A percentile compares a stretch with the other conserved stretches of the same genome.
Conservation (phyloP, 2,329 filamentous ascomycete species). For the Didymellaceae sp. region DNA sequence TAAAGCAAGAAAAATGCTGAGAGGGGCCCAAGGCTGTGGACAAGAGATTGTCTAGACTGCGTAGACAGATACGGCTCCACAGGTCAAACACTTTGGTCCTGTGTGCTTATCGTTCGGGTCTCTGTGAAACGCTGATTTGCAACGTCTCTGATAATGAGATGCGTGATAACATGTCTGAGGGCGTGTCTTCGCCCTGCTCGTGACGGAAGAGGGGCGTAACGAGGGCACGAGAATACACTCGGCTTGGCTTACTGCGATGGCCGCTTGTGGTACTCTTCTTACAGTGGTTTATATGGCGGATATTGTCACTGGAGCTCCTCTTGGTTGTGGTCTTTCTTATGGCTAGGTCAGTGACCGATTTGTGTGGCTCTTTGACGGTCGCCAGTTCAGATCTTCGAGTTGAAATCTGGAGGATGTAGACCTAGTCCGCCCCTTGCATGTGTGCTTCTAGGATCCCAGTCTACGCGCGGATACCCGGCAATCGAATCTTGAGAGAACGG, state of each 20-base stretch:
- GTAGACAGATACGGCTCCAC: neutral
- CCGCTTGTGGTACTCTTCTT: too few relatives aligned
- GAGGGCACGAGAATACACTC: too few relatives aligned
- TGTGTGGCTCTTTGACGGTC: too few relatives aligned
- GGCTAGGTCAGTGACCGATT: too few relatives aligned
- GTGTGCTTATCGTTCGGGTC: neutral
- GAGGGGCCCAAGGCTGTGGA: constrained; percentile 8
- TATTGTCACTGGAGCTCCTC: too few relatives aligned
- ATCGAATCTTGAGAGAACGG: constrained; percentile 39
- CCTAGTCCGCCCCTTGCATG: constrained; percentile 50
- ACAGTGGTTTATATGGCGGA: too few relatives aligned
- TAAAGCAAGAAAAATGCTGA: neutral
- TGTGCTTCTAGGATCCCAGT: constrained; percentile 47
- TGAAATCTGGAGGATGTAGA: constrained; percentile 45
- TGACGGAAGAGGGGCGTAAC: neutral
- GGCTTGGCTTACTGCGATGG: too few relatives aligned
- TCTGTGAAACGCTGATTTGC: neutral
- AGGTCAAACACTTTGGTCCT: constrained; percentile 18
- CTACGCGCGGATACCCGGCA: constrained; percentile 26
- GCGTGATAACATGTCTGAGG: too few relatives aligned
- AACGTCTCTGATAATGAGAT: too few relatives aligned
- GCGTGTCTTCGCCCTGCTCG: too few relatives aligned
- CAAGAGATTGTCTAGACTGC: neutral
- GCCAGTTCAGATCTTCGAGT: constrained; percentile 42
- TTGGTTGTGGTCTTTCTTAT: too few relatives aligned